phyloP scores from a whole-genome alignment of 2,329 filamentous ascomycete species.

The Penicillium rolfsii region DNA sequence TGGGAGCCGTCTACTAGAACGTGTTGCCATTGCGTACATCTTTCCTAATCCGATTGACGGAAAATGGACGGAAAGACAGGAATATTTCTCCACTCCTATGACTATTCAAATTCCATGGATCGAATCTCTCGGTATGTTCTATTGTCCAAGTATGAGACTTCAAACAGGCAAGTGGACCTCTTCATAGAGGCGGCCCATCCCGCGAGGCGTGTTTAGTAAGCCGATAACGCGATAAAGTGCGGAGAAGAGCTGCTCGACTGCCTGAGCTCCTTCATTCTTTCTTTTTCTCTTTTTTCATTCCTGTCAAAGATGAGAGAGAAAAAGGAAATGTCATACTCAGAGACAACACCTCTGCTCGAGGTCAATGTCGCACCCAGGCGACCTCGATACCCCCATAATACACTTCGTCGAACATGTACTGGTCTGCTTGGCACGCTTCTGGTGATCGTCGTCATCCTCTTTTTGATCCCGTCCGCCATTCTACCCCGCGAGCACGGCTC shows the following conservation, averaged over 20 bases:
- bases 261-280: slow-evolving; percentile 4
- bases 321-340: slow-evolving; percentile 39
- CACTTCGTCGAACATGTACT: slow-evolving; percentile 49
- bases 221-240: slow-evolving; percentile 25
- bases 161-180: background rate
- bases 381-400: slow-evolving; percentile 48
- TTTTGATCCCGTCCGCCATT: slow-evolving; percentile 46
- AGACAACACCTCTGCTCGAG: slow-evolving; percentile 49
- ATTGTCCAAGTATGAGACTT: background rate
- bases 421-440: slow-evolving; percentile 45
- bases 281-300: slow-evolving; percentile 4
- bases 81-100: background rate
- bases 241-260: slow-evolving; percentile 17
- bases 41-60: background rate
- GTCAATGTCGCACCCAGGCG: slow-evolving; percentile 45
- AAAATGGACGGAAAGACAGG: background rate
- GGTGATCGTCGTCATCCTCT: slow-evolving; percentile 43
- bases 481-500: slow-evolving; percentile 44
- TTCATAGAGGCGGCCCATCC: background rate
- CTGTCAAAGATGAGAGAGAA: slow-evolving; percentile 41
- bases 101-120: background rate
- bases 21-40: background rate
- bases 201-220: slow-evolving; percentile 18
- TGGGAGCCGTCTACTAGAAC: background rate
- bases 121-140: background rate